Evolutionary conservation across 495 filamentous ascomycete species (phyloP), one percentile per base, ranked within the genome.

Genomic region (Penicillium malachiteum): DNA sequence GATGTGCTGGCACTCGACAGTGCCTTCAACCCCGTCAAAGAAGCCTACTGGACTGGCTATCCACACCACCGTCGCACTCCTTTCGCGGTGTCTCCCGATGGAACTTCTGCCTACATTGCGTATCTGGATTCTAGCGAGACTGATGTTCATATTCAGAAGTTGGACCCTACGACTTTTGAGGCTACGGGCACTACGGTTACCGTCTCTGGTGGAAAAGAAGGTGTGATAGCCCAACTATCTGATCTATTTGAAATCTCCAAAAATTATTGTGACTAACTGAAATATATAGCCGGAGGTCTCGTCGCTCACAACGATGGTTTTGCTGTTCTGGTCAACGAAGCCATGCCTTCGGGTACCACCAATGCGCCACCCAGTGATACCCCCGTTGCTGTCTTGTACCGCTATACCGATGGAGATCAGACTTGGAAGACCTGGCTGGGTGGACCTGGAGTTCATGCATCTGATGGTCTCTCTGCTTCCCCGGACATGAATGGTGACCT

Each of bases 231-330:
- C 17, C 16, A 33, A 10, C 7, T 43, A 34, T 7, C 39, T 17
- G 7, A 39, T 38, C 11, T n/a, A 13, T 21, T 18, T 34, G 31
- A 33, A 34, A 48, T 32, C 35, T 3, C 44, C 0, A 35, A 50
- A n/a, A n/a, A n/a, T n/a, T n/a, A n/a, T n/a, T n/a, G n/a, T n/a
- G n/a, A n/a, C n/a, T n/a, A n/a, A n/a, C n/a, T n/a, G n/a, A n/a
- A n/a, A n/a, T n/a, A n/a, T n/a, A 18, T 12, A 71, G 80, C 77
- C n/a, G 77, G 77, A 30, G 80, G 80, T 42, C 70, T 83, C 12
- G 76, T 82, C 14, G 80, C 80, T 41, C 78, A 81, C 52, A 71
- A 80, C 52, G 79, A 84, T 57, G 81, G 79, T 11, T 84, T 84
- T 62, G 78, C 81, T 11, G 60, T 82, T 6, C 60, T 84, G 48